Conservation (phyloP, 106 monocot species). For the Platanthera guangdongensis region DNA sequence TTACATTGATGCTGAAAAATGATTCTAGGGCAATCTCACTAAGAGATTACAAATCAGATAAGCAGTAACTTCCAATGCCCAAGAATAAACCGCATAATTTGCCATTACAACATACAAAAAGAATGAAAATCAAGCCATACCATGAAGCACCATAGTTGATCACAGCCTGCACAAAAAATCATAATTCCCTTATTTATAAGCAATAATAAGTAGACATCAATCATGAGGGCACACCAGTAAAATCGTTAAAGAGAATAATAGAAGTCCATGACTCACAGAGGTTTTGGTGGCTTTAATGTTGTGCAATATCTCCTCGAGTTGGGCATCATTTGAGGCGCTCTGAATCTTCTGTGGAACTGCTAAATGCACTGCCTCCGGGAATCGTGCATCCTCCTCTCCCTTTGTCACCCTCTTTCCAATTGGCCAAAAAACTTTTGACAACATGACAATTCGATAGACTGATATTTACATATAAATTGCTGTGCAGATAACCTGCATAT, state of each 20-base stretch:
- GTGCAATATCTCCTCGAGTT: constrained; percentile 24
- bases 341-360: constrained; percentile 8
- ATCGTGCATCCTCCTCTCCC: neutral
- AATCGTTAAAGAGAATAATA: neutral
- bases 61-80: neutral
- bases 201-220: neutral
- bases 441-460: neutral
- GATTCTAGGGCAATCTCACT: neutral
- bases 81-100: neutral
- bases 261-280: constrained; percentile 8
- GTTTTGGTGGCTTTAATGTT: constrained; percentile 24
- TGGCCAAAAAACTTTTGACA: neutral
- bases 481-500: neutral
- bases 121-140: constrained; percentile 12
- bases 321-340: constrained; percentile 10
- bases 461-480: neutral
- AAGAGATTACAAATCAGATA: neutral
- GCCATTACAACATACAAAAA: neutral
- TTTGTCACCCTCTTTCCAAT: neutral
- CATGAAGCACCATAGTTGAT: constrained; percentile 42
- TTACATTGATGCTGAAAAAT: neutral
- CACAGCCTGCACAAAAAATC: constrained; percentile 22
- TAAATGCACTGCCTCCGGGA: constrained; percentile 7
- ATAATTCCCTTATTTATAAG: neutral
- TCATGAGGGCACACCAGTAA: neutral